Evolutionary conservation across 495 filamentous ascomycete species (phyloP), one percentile per base, ranked within the genome.

Genomic region (Aspergillus homomorphus): DNA sequence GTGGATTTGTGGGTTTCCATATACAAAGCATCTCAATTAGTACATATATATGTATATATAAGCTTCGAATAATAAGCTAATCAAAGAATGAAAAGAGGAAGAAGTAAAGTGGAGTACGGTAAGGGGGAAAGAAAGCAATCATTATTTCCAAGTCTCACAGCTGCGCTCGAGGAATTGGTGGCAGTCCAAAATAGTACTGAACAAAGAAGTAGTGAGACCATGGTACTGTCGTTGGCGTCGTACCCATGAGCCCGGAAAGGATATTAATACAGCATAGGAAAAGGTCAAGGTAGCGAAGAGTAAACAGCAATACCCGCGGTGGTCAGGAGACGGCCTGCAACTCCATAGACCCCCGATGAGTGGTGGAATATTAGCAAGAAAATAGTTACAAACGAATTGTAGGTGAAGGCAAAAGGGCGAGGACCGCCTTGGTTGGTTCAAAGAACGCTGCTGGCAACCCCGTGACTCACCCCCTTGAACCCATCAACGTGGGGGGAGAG

Each of bases 361-460:
- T 45, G 54, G 44, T 30, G 18, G 58, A 62, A 23, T 23, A 48
- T 45, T 38, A 56, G 54, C 41, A 45, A 30, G 51, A 54, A 46
- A 23, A 57, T 24, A 38, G 30, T 51, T 26, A 54, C 30, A 44
- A 45, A 16, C 24, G 58, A 38, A 53, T 49, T 59, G 61, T 19
- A 45, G 12, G 45, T 20, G 23, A 53, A 33, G 38, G 55, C 45
- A 48, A 24, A 50, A 46, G 21, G 45, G 50, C 43, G 53, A 62
- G 16, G 15, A 20, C 15, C 46, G 43, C 51, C 45, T 51, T 54
- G 64, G n/a, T n/a, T n/a, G n/a, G n/a, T 30, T 69, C 73, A 73
- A n/a, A 77, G 62, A 28, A 77, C 74, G 58, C 73, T 76, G 59
- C 71, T 70, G 24, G 74, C 61, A 18, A 77, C 73, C 4, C 68